These are phyloP conservation scores for Globisporangium polare DNA, from an alignment of 352 stramenopile species.

Conservation along the genomic window DNA sequence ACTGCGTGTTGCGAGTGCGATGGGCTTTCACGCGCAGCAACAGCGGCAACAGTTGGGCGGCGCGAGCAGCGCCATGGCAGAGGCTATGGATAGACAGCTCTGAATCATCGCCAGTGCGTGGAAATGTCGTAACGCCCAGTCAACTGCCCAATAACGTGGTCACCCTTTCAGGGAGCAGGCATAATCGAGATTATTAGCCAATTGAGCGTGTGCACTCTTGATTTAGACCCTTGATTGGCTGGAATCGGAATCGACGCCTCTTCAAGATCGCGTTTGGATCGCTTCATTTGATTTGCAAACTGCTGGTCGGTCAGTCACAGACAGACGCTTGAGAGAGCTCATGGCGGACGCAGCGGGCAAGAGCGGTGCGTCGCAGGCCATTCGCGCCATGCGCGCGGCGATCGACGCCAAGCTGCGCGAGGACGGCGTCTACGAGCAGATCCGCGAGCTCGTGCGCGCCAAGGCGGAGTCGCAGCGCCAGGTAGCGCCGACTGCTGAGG, in stretches of 20 bases:
- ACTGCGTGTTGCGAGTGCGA: too few species aligned
- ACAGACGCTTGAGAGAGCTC: background rate
- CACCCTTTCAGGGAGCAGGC: background rate
- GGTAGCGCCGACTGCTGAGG: background rate
- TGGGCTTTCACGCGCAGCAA: too few species aligned
- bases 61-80: too few species aligned
- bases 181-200: background rate
- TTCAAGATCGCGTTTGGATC: slow-evolving; percentile 6
- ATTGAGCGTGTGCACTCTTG: background rate
- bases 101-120: too few species aligned
- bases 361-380: slow-evolving; percentile 23
- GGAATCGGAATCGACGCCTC: background rate
- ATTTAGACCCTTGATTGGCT: background rate
- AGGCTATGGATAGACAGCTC: too few species aligned
- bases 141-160: too few species aligned
- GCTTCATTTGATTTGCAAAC: background rate
- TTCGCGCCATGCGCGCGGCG: slow-evolving; percentile 47
- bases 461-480: slow-evolving; percentile 14
- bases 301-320: background rate
- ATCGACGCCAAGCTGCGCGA: slow-evolving; percentile 76
- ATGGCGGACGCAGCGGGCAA: background rate
- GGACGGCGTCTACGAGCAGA: slow-evolving; percentile 74
- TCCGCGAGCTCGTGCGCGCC: slow-evolving; percentile 53
- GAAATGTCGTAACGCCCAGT: background rate
- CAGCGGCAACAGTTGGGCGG: too few species aligned